Evolutionary conservation across 1,284 basidiomycete species (phyloP).

Genomic region (Pyrrhoderma lamaoense): DNA sequence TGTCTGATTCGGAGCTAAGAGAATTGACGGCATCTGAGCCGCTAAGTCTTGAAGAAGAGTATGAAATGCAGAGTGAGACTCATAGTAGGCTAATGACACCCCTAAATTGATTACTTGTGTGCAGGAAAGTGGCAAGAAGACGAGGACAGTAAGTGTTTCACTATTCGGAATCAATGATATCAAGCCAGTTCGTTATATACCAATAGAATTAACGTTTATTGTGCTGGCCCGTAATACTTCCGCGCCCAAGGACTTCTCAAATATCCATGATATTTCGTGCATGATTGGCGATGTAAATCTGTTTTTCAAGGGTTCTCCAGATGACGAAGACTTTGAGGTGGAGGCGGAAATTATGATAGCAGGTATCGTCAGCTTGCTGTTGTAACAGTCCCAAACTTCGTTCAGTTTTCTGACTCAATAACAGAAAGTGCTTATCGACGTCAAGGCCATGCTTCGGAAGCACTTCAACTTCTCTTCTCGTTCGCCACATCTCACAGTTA

Average conservation of each 20-base stretch:
- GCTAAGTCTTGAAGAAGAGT: slow-evolving; percentile 77
- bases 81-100: neutral
- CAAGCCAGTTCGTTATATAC: neutral
- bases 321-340: slow-evolving; percentile 38
- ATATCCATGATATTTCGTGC: slow-evolving; percentile 33
- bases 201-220: slow-evolving; percentile 84
- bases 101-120: neutral
- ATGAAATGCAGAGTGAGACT: slow-evolving; percentile 82
- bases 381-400: neutral
- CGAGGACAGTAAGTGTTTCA: slow-evolving; percentile 66
- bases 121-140: slow-evolving; percentile 82
- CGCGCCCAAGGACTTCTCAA: slow-evolving; percentile 6
- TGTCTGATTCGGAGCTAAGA: slow-evolving; percentile 71
- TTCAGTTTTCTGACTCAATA: neutral
- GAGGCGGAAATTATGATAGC: slow-evolving; percentile 85
- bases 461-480: slow-evolving; percentile 56
- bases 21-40: slow-evolving; percentile 84
- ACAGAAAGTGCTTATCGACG: slow-evolving; percentile 56
- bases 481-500: slow-evolving; percentile 42
- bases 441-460: slow-evolving; percentile 59
- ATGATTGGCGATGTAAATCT: slow-evolving; percentile 95
- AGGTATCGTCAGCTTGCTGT: slow-evolving; percentile 30
- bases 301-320: slow-evolving; percentile 60
- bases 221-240: slow-evolving; percentile 46
- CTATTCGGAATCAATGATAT: neutral